Percentiles rank a stretch among this genome's conserved stretches.
These are phyloP conservation scores for Populus pruinosa DNA, from an alignment of 345 rosid species.

Conservation along the genomic window DNA sequence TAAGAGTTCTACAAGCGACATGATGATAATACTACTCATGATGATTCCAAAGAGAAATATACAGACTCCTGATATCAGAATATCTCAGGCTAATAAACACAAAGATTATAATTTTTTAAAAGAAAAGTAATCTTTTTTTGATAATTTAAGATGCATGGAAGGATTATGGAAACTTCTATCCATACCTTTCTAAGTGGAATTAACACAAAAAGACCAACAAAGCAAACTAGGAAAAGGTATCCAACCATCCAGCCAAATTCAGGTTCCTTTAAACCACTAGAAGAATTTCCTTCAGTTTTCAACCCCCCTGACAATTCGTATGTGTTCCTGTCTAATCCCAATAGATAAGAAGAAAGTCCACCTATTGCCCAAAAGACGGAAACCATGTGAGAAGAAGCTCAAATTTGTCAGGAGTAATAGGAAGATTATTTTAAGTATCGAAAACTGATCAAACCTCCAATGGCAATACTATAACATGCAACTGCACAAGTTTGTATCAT, in stretches of 20 bases:
- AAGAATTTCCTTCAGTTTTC: slow-evolving; percentile 64
- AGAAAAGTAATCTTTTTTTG: too few species aligned
- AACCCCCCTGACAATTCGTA: slow-evolving; percentile 68
- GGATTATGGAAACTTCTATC: background rate
- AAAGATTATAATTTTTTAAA: too few species aligned
- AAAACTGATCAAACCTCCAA: slow-evolving; percentile 62
- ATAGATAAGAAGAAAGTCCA: slow-evolving; percentile 87
- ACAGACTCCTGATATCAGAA: background rate
- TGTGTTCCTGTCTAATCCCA: slow-evolving; percentile 77
- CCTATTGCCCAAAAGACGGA: slow-evolving; percentile 37
- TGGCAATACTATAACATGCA: slow-evolving; percentile 86
- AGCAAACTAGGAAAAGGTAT: slow-evolving; percentile 78
- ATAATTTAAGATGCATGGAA: background rate
- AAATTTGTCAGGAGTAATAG: background rate
- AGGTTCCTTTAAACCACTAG: slow-evolving; percentile 65
- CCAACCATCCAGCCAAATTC: slow-evolving; percentile 93
- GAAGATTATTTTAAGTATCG: background rate
- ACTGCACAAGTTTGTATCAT: slow-evolving; percentile 95
- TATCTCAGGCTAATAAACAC: too few species aligned
- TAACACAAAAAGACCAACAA: slow-evolving; percentile 86
- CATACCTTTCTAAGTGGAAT: slow-evolving; percentile 86
- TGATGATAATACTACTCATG: too few species aligned
- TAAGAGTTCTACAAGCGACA: background rate
- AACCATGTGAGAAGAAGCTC: background rate
- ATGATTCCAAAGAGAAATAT: background rate